Evolutionary conservation across 1,284 basidiomycete species (phyloP), one percentile per base, ranked within the genome.

Genomic region (Austropuccinia psidii): DNA sequence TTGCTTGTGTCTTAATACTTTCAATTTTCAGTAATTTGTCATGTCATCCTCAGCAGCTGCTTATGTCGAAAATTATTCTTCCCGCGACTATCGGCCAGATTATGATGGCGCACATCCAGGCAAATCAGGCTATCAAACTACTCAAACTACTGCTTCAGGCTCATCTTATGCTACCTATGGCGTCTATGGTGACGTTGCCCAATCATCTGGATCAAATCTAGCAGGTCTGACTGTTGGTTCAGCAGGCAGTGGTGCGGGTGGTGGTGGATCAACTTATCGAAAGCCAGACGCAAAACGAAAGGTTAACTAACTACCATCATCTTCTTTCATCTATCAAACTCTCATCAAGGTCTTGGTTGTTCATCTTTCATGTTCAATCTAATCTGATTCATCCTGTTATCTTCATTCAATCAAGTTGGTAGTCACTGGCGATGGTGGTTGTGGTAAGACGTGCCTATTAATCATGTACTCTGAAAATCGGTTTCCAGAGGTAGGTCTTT

Each of bases 381-480:
- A 17, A 29, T n/a, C 49, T 50, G 13, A 33, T 33, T 66, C 21
- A 31, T 24, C 21, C 3, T 43, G 15, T 62, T 31, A 6, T 31
- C 33, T 37, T 37, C 35, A 1, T 24, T 41, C 11, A 21, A 6
- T 24, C 8, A 21, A 73, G 72, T 57, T 75, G 39, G 79, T 78
- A 60, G 79, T 78, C 62, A 78, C 79, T 37, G 79, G 78, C 76
- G 90, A 91, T 81, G 90, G 90, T 87, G 85, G 86, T 83, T 85
- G 84, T 77, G 86, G 86, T 78, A 92, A 94, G 85, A 95, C 93
- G 55, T 94, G 85, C 79, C 77, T 93, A 76, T 86, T 93, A 77
- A 93, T 93, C 78, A 91, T 94, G 58, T 98, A 98, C 81, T 93
- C 94, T 13, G 91, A 97, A 84, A 95, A 96, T 80, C 88, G 93